These are phyloP conservation scores for Leishmania aethiopica DNA, from an alignment of 208 protist genomes.

Conservation along the genomic window DNA sequence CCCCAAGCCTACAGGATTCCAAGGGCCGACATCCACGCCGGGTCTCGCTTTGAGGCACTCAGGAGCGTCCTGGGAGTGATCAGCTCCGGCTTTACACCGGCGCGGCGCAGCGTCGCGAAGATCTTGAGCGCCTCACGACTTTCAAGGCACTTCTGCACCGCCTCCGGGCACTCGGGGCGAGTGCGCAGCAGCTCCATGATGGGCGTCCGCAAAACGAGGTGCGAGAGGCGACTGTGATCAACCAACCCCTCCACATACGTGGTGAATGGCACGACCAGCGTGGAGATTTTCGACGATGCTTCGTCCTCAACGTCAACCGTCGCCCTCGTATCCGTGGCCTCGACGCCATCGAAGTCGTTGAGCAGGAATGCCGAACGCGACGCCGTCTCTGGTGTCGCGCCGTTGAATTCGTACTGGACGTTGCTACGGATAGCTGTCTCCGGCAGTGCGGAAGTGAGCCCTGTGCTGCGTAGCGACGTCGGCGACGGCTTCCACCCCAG, in stretches of 20 bases:
- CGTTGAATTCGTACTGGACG: neutral
- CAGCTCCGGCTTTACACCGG: conserved; percentile 51
- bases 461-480: conserved; percentile 1
- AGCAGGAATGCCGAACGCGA: neutral
- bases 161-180: conserved; percentile 28
- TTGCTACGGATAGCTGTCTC: no score
- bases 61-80: conserved; percentile 65
- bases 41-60: conserved; percentile 41
- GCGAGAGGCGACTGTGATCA: conserved; percentile 35
- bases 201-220: conserved; percentile 61
- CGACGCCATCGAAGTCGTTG: neutral
- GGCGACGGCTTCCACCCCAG: conserved; percentile 65
- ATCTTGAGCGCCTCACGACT: conserved; percentile 51
- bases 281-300: neutral
- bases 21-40: conserved; percentile 51
- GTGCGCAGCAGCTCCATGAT: conserved; percentile 25
- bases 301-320: neutral
- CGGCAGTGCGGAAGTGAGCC: no score
- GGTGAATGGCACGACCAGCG: conserved; percentile 54
- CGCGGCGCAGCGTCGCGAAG: conserved; percentile 54
- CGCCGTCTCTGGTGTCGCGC: neutral
- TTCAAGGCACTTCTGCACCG: conserved; percentile 36
- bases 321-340: neutral
- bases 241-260: conserved; percentile 50
- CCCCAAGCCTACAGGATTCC: conserved; percentile 37